Conservation (phyloP, 2,329 filamentous ascomycete species). For the Neonectria punicea region DNA sequence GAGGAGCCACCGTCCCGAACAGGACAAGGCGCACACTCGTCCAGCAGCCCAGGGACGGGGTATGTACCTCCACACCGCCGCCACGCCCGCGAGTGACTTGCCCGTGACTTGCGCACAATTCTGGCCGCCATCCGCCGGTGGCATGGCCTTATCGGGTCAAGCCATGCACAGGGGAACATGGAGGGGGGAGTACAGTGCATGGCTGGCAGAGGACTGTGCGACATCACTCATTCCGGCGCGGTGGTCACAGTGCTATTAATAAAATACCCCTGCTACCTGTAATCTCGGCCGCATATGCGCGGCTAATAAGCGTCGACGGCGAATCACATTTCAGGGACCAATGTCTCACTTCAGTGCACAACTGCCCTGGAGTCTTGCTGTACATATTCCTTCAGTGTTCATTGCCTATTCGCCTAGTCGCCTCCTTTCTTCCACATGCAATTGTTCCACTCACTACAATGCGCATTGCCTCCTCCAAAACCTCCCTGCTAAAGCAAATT, state of each 20-base stretch:
- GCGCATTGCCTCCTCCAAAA: not conserved
- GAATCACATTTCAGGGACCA: slow-evolving; percentile 33
- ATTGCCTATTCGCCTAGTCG: not conserved
- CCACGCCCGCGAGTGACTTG: slow-evolving; percentile 7
- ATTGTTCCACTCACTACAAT: not conserved
- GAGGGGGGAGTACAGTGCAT: slow-evolving; percentile 14
- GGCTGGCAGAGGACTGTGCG: slow-evolving; percentile 23
- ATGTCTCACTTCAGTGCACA: not conserved
- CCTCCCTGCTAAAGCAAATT: not conserved
- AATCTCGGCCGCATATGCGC: slow-evolving; percentile 45
- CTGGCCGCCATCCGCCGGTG: slow-evolving; percentile 13
- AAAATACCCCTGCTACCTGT: slow-evolving; percentile 32
- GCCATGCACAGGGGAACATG: slow-evolving; percentile 32
- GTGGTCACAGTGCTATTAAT: slow-evolving; percentile 32
- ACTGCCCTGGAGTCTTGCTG: not conserved
- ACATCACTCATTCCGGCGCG: not conserved
- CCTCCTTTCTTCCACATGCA: slow-evolving; percentile 6
- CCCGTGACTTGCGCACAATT: slow-evolving; percentile 10
- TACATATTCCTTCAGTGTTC: not conserved
- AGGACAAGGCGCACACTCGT: not conserved
- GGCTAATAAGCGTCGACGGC: slow-evolving; percentile 37
- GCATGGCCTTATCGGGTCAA: slow-evolving; percentile 42
- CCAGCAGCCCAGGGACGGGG: not conserved
- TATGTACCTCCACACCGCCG: slow-evolving; percentile 5
- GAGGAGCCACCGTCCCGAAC: slow-evolving; percentile 13